Base-by-base conservation (phyloP, 441 rosid genomes). In the Oxalis stricta region DNA sequence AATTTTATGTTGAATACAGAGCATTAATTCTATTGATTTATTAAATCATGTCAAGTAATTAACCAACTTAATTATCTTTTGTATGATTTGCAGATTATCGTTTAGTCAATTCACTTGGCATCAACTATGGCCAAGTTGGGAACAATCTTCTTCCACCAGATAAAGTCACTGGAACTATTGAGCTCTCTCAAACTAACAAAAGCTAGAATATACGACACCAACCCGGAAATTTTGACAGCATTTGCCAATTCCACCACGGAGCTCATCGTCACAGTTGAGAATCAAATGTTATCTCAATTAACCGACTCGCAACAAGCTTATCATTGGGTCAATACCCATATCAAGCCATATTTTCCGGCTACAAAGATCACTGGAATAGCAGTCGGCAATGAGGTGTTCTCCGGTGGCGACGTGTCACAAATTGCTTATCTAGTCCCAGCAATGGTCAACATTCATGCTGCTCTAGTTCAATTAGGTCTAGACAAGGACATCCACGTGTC, bases 71-170 rank as follows among this genome's bases (percentile, higher is more conserved):
- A 26, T 2, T 41, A 44, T 9, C n/a, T 41, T 37, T 18, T 24
- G 31, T 10, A 16, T 12, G 18, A 23, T 43, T 53, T 41, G 21
- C 72, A 80, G 92, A 58, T 59, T 48, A 44, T 58, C 72, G 75
- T 23, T 35, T 63, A 55, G 82, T 65, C 9, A 40, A 46, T 3
- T 68, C 77, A 15, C 61, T 80, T 29, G 89, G 84, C 38, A 76
- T 80, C 57, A 80, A 76, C 41, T 80, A 80, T 17, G 89, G 89
- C 10, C 89, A 80, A 70, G 69, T 80, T n/a, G 89, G 58, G 10
- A 57, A 70, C 52, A 74, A 76, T 58, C 57, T 80, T 52, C 84
- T 66, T 10, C 52, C 73, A 10, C 82, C 89, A 0, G 69, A 74
- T 19, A 61, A 51, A 42, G 89, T 80, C 21, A n/a, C 53, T 72